Conservation (phyloP, 352 stramenopile genomes). For the Plasmopara halstedii region DNA sequence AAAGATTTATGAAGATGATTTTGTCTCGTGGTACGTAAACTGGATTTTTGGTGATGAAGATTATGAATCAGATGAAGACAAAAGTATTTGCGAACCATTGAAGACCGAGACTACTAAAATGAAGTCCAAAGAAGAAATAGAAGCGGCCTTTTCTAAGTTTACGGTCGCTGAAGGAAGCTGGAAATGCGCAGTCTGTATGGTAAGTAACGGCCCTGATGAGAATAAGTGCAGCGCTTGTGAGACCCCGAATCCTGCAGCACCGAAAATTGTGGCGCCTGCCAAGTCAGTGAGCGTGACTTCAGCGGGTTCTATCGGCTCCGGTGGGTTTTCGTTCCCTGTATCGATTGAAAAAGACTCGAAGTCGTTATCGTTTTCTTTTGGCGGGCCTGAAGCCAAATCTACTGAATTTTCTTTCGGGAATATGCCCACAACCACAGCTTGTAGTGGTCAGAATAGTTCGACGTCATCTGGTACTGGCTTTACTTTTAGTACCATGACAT, state of each 20-base stretch:
- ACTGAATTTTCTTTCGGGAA: too few relatives aligned
- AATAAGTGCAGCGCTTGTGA: conserved; percentile 42
- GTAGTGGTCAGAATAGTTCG: conserved; percentile 1
- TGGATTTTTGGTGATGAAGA: conserved; percentile 52
- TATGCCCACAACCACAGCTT: too few relatives aligned
- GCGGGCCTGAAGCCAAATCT: too few relatives aligned
- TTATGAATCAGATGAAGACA: conserved; percentile 37
- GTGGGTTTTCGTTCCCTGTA: conserved; percentile 33
- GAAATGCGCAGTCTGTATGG: conserved; percentile 50
- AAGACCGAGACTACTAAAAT: conserved; percentile 20
- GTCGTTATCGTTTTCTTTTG: conserved; percentile 27
- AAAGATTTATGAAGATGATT: conserved; percentile 42
- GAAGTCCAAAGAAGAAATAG: conserved; percentile 48
- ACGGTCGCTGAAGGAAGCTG: conserved; percentile 42
- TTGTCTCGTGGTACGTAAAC: conserved; percentile 53
- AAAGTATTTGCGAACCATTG: conserved; percentile 7
- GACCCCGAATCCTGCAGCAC: conserved; percentile 34
- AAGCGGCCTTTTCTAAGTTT: conserved; percentile 44
- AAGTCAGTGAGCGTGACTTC: conserved; percentile 13
- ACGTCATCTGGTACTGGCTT: too few relatives aligned
- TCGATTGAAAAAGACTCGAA: conserved; percentile 7
- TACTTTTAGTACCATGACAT: too few relatives aligned
- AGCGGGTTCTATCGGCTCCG: conserved; percentile 26
- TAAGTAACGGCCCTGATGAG: conserved; percentile 31
- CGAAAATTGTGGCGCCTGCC: conserved; percentile 19